These are phyloP conservation scores for Fusarium albidum DNA, from an alignment of 2,329 filamentous ascomycete genomes.

Conservation along the genomic window DNA sequence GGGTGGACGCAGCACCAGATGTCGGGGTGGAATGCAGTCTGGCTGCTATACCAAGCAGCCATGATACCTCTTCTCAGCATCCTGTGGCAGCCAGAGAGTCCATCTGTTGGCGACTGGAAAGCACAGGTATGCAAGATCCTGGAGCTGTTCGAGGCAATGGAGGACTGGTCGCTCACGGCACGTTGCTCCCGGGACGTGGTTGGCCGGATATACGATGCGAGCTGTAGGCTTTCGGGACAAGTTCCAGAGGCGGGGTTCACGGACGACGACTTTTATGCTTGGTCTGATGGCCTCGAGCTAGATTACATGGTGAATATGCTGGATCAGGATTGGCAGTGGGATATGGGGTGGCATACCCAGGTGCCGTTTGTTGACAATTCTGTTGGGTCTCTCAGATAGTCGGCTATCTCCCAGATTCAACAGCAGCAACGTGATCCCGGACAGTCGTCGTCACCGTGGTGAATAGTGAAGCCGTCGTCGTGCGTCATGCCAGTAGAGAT, in stretches of 20 bases:
- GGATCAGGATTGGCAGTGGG: slow-evolving; percentile 63
- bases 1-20: slow-evolving; percentile 79
- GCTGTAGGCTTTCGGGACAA: slow-evolving; percentile 30
- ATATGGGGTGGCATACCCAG: slow-evolving; percentile 48
- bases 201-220: slow-evolving; percentile 69
- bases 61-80: slow-evolving; percentile 81
- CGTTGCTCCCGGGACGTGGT: slow-evolving; percentile 70
- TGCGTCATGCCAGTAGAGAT: slow-evolving; percentile 50
- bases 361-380: too few species aligned
- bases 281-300: slow-evolving; percentile 60
- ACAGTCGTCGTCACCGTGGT: slow-evolving; percentile 52
- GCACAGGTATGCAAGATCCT: slow-evolving; percentile 66
- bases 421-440: slow-evolving; percentile 48
- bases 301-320: slow-evolving; percentile 62
- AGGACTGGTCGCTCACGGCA: slow-evolving; percentile 71
- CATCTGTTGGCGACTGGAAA: slow-evolving; percentile 60
- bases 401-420: background rate
- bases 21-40: slow-evolving; percentile 82
- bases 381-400: too few species aligned
- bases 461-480: slow-evolving; percentile 55
- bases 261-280: slow-evolving; percentile 57
- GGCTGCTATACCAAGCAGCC: slow-evolving; percentile 82
- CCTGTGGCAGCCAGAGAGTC: slow-evolving; percentile 70
- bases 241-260: slow-evolving; percentile 29
- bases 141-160: slow-evolving; percentile 69